These are phyloP conservation scores for Acorus calamus DNA, from an alignment of 106 monocot species.

Conservation along the genomic window DNA sequence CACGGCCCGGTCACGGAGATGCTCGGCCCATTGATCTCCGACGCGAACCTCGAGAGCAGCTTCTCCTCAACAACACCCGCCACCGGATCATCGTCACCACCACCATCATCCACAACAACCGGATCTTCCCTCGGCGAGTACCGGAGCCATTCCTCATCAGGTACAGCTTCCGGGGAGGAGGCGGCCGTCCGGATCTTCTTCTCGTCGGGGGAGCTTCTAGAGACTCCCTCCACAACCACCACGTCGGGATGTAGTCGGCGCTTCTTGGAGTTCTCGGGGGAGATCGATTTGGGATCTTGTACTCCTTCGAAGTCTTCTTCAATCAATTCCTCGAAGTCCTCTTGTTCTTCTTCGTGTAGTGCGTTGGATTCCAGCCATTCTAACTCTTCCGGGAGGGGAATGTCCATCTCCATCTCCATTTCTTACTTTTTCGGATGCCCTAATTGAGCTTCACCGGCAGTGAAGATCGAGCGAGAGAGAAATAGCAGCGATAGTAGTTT, in stretches of 20 bases:
- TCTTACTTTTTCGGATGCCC: neutral
- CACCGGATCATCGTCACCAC: constrained; percentile 5
- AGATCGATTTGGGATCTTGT: neutral
- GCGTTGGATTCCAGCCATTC: constrained; percentile 73
- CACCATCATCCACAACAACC: neutral
- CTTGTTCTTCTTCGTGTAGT: constrained; percentile 28
- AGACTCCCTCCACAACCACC: constrained; percentile 1
- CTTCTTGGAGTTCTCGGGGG: neutral
- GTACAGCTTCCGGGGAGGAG: neutral
- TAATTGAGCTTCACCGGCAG: neutral
- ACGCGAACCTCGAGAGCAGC: constrained; percentile 57
- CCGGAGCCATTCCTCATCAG: constrained; percentile 61
- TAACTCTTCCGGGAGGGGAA: constrained; percentile 68
- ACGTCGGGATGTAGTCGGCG: constrained; percentile 19
- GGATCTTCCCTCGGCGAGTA: constrained; percentile 23
- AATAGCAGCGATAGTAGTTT: neutral
- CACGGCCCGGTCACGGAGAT: constrained; percentile 60
- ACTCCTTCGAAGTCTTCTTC: constrained; percentile 16
- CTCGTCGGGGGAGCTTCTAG: constrained; percentile 1
- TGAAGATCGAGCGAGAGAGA: neutral
- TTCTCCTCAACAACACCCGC: constrained; percentile 26
- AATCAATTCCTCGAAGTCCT: constrained; percentile 15
- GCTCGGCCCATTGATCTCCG: constrained; percentile 78
- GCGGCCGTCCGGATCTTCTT: constrained; percentile 11
- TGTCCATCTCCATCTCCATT: constrained; percentile 54